A percentile compares a stretch with the other conserved stretches of the same genome.
phyloP scores from a whole-genome alignment of 192 early-diverging fungal species.

The Kappamyces sp. region DNA sequence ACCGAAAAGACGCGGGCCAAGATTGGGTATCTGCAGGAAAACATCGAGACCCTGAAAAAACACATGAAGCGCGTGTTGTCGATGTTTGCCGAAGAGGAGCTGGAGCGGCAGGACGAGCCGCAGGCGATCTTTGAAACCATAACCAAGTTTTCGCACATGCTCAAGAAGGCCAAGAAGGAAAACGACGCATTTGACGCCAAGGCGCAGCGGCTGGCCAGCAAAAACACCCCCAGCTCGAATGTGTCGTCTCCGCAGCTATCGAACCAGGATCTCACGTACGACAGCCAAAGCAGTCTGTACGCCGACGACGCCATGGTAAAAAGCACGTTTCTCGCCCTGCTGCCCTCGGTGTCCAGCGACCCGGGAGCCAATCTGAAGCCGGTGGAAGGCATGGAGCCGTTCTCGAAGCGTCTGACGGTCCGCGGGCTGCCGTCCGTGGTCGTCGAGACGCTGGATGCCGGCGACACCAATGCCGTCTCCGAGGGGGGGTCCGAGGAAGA shows the following conservation, averaged over 20 bases:
- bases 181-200: slow-evolving; percentile 16
- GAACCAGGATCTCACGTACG: slow-evolving; percentile 13
- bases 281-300: not conserved
- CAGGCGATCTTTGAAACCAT: slow-evolving; percentile 40
- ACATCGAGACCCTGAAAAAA: slow-evolving; percentile 26
- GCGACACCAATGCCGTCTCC: not conserved
- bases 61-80: slow-evolving; percentile 26
- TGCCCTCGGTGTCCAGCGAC: not conserved
- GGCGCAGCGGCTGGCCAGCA: slow-evolving; percentile 3
- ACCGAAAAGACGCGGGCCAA: slow-evolving; percentile 17
- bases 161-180: slow-evolving; percentile 5
- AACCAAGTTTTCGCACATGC: slow-evolving; percentile 21
- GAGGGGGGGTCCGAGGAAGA: not conserved
- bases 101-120: slow-evolving; percentile 22
- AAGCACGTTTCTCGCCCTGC: not conserved
- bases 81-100: slow-evolving; percentile 40
- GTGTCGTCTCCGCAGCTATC: slow-evolving; percentile 17
- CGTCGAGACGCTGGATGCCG: not conserved
- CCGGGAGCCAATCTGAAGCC: slow-evolving; percentile 18
- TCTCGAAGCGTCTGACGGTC: slow-evolving; percentile 23
- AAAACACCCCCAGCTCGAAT: slow-evolving; percentile 7
- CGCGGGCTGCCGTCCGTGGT: not conserved
- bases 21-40: slow-evolving; percentile 22
- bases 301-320: not conserved
- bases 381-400: slow-evolving; percentile 22